These are phyloP conservation scores for Moricandia arvensis DNA, from an alignment of 345 rosid species.

Conservation along the genomic window DNA sequence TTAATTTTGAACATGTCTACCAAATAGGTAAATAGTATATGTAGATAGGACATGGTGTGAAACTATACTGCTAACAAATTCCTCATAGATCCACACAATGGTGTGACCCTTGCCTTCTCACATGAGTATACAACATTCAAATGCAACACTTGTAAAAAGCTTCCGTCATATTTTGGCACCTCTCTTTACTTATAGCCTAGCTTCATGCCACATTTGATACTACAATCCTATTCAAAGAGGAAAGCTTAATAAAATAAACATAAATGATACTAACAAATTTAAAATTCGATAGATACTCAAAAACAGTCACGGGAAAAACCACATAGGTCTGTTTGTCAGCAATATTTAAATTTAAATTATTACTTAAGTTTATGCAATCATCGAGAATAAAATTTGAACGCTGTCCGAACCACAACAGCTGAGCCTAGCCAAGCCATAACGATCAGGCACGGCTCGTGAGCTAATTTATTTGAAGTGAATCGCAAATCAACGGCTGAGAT, in stretches of 20 bases:
- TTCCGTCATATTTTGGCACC: neutral
- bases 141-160: neutral
- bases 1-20: neutral
- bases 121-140: neutral
- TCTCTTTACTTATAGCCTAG: neutral
- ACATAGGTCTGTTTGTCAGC: conserved; percentile 14
- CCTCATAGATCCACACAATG: neutral
- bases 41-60: neutral
- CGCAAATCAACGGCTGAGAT: conserved; percentile 9
- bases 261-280: conserved; percentile 2
- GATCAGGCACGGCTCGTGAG: conserved; percentile 1
- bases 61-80: neutral
- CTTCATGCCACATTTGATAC: neutral
- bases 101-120: neutral
- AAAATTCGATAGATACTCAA: conserved; percentile 9
- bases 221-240: neutral
- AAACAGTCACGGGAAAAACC: conserved; percentile 32
- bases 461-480: conserved; percentile 11
- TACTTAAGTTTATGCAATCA: neutral
- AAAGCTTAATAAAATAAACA: neutral
- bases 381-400: conserved; percentile 30
- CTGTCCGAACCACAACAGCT: conserved; percentile 31
- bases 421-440: conserved; percentile 8
- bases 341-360: neutral
- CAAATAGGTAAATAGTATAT: neutral